Percentiles rank a stretch among this genome's conserved stretches.
Conservation (phyloP, 75 land plant species). For the Isoetes taiwanensis region DNA sequence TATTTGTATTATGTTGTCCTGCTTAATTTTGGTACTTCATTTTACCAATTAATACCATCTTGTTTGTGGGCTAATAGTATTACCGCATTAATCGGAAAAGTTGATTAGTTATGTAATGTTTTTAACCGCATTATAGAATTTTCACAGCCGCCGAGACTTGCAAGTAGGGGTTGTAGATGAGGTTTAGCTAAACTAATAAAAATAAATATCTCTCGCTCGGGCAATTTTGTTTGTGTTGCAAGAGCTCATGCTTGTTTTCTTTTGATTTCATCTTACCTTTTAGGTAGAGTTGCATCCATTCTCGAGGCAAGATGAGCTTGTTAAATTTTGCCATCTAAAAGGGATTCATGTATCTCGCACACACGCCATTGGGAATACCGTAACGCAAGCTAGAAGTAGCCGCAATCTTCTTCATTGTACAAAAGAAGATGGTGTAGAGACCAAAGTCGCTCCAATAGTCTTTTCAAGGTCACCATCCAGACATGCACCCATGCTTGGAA, state of each 20-base stretch:
- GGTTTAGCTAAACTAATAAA: background rate
- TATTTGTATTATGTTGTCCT: too few relatives aligned
- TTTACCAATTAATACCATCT: too few relatives aligned
- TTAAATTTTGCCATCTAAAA: conserved; percentile 55
- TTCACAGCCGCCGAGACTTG: background rate
- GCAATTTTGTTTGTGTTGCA: background rate
- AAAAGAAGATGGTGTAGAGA: conserved; percentile 47
- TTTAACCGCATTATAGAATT: background rate
- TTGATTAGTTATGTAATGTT: too few relatives aligned
- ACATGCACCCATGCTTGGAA: conserved; percentile 53
- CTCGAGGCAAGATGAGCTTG: conserved; percentile 79
- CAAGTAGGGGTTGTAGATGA: too few relatives aligned
- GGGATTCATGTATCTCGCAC: conserved; percentile 77
- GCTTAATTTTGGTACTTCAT: too few relatives aligned
- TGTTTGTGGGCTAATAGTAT: too few relatives aligned
- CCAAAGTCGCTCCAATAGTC: conserved; percentile 28
- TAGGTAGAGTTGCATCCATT: conserved; percentile 74
- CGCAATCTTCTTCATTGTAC: conserved; percentile 19
- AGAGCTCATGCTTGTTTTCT: background rate
- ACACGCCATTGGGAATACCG: conserved; percentile 63
- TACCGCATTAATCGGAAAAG: too few relatives aligned
- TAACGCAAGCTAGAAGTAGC: conserved; percentile 6
- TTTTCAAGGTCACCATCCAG: conserved; percentile 56
- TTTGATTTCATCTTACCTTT: too few relatives aligned
- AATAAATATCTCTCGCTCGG: background rate